Percentiles rank a stretch among this genome's conserved stretches.
Conservation (phyloP, 495 filamentous ascomycete species). For the Penicillium parvum region DNA sequence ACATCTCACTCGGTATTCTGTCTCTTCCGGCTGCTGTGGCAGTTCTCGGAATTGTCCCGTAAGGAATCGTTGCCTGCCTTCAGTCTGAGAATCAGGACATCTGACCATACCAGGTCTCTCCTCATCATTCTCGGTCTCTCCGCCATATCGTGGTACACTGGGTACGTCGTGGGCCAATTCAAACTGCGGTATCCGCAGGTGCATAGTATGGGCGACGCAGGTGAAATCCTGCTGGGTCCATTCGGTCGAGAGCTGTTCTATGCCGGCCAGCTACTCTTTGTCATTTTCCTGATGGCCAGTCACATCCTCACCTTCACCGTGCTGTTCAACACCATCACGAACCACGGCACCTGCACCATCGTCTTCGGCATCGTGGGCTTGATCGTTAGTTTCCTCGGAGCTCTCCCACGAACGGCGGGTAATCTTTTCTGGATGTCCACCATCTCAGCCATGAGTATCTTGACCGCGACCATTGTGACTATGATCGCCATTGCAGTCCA, state of each 20-base stretch:
- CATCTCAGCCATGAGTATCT: conserved; percentile 53
- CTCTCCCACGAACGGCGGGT: conserved; percentile 11
- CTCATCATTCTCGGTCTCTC: conserved; percentile 53
- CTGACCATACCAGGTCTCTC: conserved; percentile 10
- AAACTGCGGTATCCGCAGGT: conserved; percentile 23
- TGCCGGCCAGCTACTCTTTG: conserved; percentile 56
- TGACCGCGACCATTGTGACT: conserved; percentile 59
- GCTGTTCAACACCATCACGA: conserved; percentile 61
- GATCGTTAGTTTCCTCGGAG: conserved; percentile 16
- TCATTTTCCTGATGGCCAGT: conserved; percentile 67
- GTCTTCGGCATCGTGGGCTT: conserved; percentile 47
- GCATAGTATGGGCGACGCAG: conserved; percentile 59
- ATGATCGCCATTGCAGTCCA: conserved; percentile 58
- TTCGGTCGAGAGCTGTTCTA: conserved; percentile 60
- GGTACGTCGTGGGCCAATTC: conserved; percentile 23
- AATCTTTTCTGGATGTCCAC: conserved; percentile 32
- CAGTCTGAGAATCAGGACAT: background rate
- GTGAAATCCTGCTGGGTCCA: conserved; percentile 58
- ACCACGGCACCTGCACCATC: conserved; percentile 62
- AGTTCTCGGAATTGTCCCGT: conserved; percentile 56
- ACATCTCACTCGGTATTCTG: conserved; percentile 57
- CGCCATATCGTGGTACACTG: conserved; percentile 46
- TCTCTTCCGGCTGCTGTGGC: conserved; percentile 57
- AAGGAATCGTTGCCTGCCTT: conserved; percentile 35
- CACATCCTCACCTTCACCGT: conserved; percentile 73